A percentile compares a stretch with the other conserved stretches of the same genome.
Evolutionary conservation across 164 flowering plant species (phyloP).

Genomic region (Piper longum): DNA sequence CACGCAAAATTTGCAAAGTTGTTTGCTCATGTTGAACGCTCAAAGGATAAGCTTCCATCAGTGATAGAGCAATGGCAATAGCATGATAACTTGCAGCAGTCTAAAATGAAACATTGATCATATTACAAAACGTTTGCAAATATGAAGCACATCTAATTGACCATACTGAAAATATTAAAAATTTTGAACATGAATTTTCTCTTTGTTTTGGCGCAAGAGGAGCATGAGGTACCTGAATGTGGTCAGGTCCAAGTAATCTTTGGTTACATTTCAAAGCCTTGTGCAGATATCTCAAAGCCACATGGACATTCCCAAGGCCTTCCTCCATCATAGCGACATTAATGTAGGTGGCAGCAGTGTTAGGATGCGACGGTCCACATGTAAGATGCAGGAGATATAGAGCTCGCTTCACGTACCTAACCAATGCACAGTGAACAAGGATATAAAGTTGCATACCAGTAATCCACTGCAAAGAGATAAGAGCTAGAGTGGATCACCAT

Average conservation of each 20-base stretch:
- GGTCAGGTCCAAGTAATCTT: slow-evolving; percentile 91
- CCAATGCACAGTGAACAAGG: slow-evolving; percentile 6
- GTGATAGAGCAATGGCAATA: slow-evolving; percentile 94
- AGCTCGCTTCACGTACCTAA: slow-evolving; percentile 95
- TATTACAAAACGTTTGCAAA: slow-evolving; percentile 1
- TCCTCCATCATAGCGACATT: slow-evolving; percentile 99
- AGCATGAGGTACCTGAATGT: slow-evolving; percentile 65
- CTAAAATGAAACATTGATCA: slow-evolving; percentile 26
- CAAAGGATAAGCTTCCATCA: slow-evolving; percentile 98
- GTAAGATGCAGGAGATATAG: slow-evolving; percentile 88
- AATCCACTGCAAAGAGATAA: not conserved
- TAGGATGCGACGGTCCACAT: slow-evolving; percentile 99
- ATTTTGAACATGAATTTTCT: too few species aligned
- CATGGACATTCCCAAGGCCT: slow-evolving; percentile 97
- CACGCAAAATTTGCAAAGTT: slow-evolving; percentile 78
- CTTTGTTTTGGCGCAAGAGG: not conserved
- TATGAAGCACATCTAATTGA: not conserved
- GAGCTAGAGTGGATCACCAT: not conserved
- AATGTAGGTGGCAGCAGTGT: slow-evolving; percentile 98
- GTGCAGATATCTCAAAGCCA: slow-evolving; percentile 95
- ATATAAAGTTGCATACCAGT: not conserved
- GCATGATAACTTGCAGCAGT: slow-evolving; percentile 99
- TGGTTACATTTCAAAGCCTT: slow-evolving; percentile 97
- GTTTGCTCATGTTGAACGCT: slow-evolving; percentile 99
- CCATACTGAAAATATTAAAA: not conserved